Conservation (phyloP, 2,329 filamentous ascomycete genomes). For the Pseudocercospora ulei region DNA sequence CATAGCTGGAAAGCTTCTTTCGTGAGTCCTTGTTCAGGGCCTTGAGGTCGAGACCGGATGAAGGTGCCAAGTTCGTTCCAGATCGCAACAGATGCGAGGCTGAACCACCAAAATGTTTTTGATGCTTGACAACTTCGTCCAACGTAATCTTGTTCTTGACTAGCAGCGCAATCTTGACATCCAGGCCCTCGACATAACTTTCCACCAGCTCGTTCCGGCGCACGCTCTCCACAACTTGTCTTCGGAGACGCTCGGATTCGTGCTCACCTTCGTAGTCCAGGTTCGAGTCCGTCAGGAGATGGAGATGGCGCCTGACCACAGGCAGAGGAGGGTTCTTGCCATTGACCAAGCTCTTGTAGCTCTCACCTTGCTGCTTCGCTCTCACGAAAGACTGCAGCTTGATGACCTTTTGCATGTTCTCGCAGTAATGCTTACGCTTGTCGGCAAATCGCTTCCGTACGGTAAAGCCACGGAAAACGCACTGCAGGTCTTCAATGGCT, state of each 20-base stretch:
- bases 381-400: conserved; percentile 97
- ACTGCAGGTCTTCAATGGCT: conserved; percentile 63
- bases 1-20: conserved; percentile 91
- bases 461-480: conserved; percentile 60
- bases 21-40: conserved; percentile 94
- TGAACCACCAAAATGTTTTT: conserved; percentile 80
- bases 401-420: conserved; percentile 98
- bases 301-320: conserved; percentile 95
- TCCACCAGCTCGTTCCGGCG: conserved; percentile 94
- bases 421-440: conserved; percentile 78
- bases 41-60: conserved; percentile 81
- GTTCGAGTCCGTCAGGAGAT: conserved; percentile 93
- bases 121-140: conserved; percentile 93
- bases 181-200: conserved; percentile 94
- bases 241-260: conserved; percentile 87
- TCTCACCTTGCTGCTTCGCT: conserved; percentile 89
- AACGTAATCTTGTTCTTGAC: conserved; percentile 99
- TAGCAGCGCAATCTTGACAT: conserved; percentile 95
- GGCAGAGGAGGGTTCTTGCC: conserved; percentile 95
- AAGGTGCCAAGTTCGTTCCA: conserved; percentile 43
- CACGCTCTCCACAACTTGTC: conserved; percentile 94
- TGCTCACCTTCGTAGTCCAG: conserved; percentile 99
- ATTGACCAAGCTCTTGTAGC: conserved; percentile 91
- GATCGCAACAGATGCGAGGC: conserved; percentile 31
- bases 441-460: conserved; percentile 68